A percentile compares a stretch with the other conserved stretches of the same genome.
These are phyloP conservation scores for Gracilaria gracilis DNA, from an alignment of 23 red algal genomes.

Conservation along the genomic window DNA sequence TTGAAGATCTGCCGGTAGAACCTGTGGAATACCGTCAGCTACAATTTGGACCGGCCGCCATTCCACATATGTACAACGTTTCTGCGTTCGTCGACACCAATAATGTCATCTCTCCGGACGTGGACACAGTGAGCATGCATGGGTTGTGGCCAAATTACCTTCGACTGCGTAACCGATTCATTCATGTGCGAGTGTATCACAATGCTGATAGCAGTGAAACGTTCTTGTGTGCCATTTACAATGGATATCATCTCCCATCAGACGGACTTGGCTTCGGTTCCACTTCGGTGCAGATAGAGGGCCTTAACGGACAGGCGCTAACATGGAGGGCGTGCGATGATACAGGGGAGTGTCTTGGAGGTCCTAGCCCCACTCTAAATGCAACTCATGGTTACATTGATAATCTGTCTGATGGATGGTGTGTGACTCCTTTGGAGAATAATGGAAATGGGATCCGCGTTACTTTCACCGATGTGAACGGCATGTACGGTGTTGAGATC, in stretches of 20 bases:
- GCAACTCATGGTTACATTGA: conserved; percentile 3
- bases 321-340: conserved; percentile 50
- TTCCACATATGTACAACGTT: conserved; percentile 29
- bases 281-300: conserved; percentile 22
- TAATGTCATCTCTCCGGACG: background rate
- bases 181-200: conserved; percentile 39
- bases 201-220: conserved; percentile 21
- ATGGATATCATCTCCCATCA: conserved; percentile 21
- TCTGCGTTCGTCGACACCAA: conserved; percentile 6
- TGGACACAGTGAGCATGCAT: conserved; percentile 45
- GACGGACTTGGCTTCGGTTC: conserved; percentile 3
- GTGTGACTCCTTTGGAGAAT: conserved; percentile 36
- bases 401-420: conserved; percentile 42
- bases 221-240: conserved; percentile 47
- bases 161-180: conserved; percentile 27
- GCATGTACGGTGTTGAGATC: conserved; percentile 35
- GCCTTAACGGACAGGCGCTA: background rate
- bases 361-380: background rate
- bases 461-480: conserved; percentile 24
- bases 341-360: conserved; percentile 19
- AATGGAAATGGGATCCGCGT: conserved; percentile 40
- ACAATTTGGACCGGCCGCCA: conserved; percentile 32
- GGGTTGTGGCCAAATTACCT: conserved; percentile 8
- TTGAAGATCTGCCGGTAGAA: background rate
- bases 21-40: conserved; percentile 32